Base-by-base conservation (phyloP, 2,329 filamentous ascomycete species). In the Aureobasidium subglaciale region DNA sequence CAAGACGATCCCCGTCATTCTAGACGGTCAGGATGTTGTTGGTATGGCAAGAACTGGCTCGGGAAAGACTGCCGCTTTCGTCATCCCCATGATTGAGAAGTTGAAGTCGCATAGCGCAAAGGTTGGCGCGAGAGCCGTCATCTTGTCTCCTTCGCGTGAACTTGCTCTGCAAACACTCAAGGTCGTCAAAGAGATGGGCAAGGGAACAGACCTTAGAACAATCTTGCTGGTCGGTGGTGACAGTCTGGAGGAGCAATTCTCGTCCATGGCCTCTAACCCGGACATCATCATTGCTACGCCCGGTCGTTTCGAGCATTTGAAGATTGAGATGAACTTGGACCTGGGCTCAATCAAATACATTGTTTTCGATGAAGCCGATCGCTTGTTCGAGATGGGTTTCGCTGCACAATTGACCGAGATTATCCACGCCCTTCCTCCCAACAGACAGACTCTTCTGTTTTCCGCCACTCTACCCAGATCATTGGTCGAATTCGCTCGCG, bases 41-140 rank as follows among this genome's bases (percentile, higher is more conserved):
- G 95, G 91, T 62, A 99, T 99, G 93, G 93, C 93, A 7, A 81
- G 95, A 62, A 99, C 95, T n/a, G 93, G 93, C 68, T 97, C 91
- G 18, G 93, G 93, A 75, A 99, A 99, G 77, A 99, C 95, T 1
- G 93, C 91, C 1, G 93, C 93, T 20, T 99, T 99, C 70, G 90
- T 97, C 24, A 95, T 99, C 61, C 93, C 93, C 40, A 96, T 99
- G 92, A 90, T 99, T 59, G 90, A 99, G 75, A 88, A 86, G 62
- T 76, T 99, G 59, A 95, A 91, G 71, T 81, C 83, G 22, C 95
- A 99, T 70, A 95, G 88, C 67, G 85, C 85, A 27, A 86, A 87
- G 65, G 85, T 97, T 60, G 93, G 95, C 52, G 84, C 90, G 41
- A 82, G 93, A 65, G 93, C 86, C 11, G 76, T 99, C 58, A 87